Conservation (phyloP, 2,329 filamentous ascomycete genomes). For the Plenodomus lindquistii region DNA sequence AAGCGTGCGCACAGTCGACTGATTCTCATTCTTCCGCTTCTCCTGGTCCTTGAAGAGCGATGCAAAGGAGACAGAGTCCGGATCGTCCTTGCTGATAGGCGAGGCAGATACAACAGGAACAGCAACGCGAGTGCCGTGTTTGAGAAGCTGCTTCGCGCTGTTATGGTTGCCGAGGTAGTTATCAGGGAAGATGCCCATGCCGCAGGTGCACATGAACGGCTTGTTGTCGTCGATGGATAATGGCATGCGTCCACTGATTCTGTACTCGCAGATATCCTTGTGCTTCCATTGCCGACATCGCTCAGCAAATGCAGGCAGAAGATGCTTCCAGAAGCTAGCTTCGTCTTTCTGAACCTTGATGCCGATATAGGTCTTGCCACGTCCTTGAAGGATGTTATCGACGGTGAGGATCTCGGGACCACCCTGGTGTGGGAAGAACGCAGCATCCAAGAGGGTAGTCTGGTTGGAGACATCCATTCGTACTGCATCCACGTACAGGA, state of each 20-base stretch:
- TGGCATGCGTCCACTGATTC: not conserved
- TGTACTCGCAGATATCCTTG: constrained; percentile 28
- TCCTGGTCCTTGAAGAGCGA: not conserved
- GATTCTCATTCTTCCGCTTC: not conserved
- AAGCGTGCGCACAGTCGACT: not conserved
- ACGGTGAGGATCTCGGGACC: constrained; percentile 3
- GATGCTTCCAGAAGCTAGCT: constrained; percentile 16
- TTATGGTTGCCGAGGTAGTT: constrained; percentile 6
- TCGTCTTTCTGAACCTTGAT: constrained; percentile 23
- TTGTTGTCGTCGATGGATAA: constrained; percentile 1
- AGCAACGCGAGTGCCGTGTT: constrained; percentile 13
- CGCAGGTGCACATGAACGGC: constrained; percentile 7
- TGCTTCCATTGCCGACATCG: constrained; percentile 49
- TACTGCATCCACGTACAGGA: constrained; percentile 28
- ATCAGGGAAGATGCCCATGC: constrained; percentile 8
- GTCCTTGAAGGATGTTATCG: constrained; percentile 1
- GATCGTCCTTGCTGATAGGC: constrained; percentile 8
- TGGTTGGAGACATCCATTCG: constrained; percentile 40
- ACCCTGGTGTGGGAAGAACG: constrained; percentile 33
- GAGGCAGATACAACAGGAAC: constrained; percentile 13
- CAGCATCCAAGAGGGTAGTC: constrained; percentile 39
- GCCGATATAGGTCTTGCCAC: not conserved
- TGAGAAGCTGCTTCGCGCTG: not conserved
- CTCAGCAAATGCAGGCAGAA: constrained; percentile 19
- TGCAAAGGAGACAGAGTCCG: not conserved